Conservation (phyloP, 805 yeast genomes). For the Saccharomyces mikatae region DNA sequence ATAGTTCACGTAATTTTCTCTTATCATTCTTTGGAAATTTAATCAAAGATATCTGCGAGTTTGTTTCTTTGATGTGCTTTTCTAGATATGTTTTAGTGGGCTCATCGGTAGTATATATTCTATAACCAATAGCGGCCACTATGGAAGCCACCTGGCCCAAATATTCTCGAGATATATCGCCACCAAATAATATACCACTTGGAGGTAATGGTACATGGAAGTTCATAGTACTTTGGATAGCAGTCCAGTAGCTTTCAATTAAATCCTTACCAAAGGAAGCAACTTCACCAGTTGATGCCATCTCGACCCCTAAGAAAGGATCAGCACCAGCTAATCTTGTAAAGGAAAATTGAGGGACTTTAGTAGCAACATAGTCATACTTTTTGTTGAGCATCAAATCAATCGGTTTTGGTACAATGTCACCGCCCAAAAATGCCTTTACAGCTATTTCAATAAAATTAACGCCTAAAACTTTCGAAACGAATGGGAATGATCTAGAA, state of each 20-base stretch:
- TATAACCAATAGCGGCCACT: slow-evolving; percentile 63
- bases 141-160: slow-evolving; percentile 68
- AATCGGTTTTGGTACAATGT: slow-evolving; percentile 65
- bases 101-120: slow-evolving; percentile 67
- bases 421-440: slow-evolving; percentile 66
- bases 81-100: slow-evolving; percentile 65
- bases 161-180: slow-evolving; percentile 67
- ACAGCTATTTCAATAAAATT: slow-evolving; percentile 95
- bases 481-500: slow-evolving; percentile 97
- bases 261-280: slow-evolving; percentile 89
- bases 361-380: slow-evolving; percentile 85
- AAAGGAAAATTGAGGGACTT: slow-evolving; percentile 97
- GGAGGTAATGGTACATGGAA: slow-evolving; percentile 91
- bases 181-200: slow-evolving; percentile 85
- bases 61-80: slow-evolving; percentile 34
- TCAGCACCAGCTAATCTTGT: slow-evolving; percentile 99
- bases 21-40: slow-evolving; percentile 91
- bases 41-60: slow-evolving; percentile 45
- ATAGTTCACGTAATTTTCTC: slow-evolving; percentile 86
- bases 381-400: slow-evolving; percentile 64
- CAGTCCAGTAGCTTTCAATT: slow-evolving; percentile 93
- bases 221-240: slow-evolving; percentile 95
- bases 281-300: slow-evolving; percentile 98
- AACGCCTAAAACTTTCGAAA: slow-evolving; percentile 89
- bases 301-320: slow-evolving; percentile 97